These are phyloP conservation scores for Musa schizocarpa DNA, from an alignment of 176 grass and related monocot species.

Conservation along the genomic window DNA sequence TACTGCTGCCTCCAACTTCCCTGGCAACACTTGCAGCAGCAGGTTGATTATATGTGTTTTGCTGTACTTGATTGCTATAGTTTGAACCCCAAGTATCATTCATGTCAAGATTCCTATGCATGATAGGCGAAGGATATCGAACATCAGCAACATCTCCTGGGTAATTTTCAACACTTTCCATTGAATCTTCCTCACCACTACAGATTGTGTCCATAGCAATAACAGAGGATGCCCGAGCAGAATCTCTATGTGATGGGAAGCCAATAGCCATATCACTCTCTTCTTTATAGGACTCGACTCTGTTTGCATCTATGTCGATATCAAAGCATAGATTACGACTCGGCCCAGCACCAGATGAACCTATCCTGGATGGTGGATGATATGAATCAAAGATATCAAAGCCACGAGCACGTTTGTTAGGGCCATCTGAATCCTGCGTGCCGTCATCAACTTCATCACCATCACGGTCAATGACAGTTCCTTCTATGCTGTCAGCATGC, in stretches of 20 bases:
- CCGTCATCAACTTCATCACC: slow-evolving; percentile 91
- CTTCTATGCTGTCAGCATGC: slow-evolving; percentile 83
- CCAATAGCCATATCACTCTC: slow-evolving; percentile 36
- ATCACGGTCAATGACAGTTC: slow-evolving; percentile 80
- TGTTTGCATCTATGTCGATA: slow-evolving; percentile 41
- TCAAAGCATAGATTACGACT: slow-evolving; percentile 78
- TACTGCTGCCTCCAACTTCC: slow-evolving; percentile 94
- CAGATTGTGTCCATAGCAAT: slow-evolving; percentile 76
- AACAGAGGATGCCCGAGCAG: slow-evolving; percentile 77
- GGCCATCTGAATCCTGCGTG: slow-evolving; percentile 64
- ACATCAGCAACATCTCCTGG: slow-evolving; percentile 59
- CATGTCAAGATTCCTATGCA: slow-evolving; percentile 59
- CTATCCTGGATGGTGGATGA: slow-evolving; percentile 31
- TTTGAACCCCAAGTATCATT: slow-evolving; percentile 83
- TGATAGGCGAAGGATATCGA: slow-evolving; percentile 69
- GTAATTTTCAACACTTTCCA: slow-evolving; percentile 98
- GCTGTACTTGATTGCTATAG: slow-evolving; percentile 88
- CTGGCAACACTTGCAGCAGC: slow-evolving; percentile 72
- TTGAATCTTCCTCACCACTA: slow-evolving; percentile 60
- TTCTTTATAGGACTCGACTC: slow-evolving; percentile 37
- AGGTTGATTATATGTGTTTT: slow-evolving; percentile 71
- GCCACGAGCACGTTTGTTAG: slow-evolving; percentile 52
- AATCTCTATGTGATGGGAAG: slow-evolving; percentile 51
- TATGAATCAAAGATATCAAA: slow-evolving; percentile 67
- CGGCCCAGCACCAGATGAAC: slow-evolving; percentile 87